phyloP scores from a whole-genome alignment of 768 basidiomycete genomes.

The Tephrocybe sp. region DNA sequence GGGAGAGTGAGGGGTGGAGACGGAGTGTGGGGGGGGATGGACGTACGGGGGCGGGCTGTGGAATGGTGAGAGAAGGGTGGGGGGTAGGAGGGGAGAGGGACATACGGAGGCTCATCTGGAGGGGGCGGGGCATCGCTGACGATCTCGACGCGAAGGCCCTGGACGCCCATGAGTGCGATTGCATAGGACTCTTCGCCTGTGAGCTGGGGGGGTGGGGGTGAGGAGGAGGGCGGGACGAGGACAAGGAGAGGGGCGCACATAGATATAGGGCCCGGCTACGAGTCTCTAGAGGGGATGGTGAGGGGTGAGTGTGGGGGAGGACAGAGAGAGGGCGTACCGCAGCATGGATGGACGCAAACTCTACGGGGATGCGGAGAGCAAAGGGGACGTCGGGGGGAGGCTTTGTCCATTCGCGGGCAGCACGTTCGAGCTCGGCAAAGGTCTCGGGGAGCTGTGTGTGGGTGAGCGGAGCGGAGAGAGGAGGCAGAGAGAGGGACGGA shows the following conservation, averaged over 20 bases:
- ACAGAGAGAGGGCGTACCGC: constrained; percentile 51
- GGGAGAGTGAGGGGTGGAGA: background rate
- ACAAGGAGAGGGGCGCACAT: constrained; percentile 46
- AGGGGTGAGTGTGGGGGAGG: background rate
- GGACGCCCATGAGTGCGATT: constrained; percentile 82
- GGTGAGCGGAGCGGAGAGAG: constrained; percentile 2
- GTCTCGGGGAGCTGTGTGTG: constrained; percentile 72
- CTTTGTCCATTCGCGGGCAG: constrained; percentile 84
- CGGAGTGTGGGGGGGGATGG: background rate
- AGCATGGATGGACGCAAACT: constrained; percentile 82
- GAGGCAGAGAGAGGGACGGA: constrained; percentile 25
- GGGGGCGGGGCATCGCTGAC: constrained; percentile 85
- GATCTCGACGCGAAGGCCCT: constrained; percentile 83
- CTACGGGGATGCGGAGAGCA: constrained; percentile 80
- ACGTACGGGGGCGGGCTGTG: constrained; percentile 50
- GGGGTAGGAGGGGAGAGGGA: constrained; percentile 18
- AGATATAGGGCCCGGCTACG: constrained; percentile 82
- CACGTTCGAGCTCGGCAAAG: constrained; percentile 70
- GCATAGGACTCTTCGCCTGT: constrained; percentile 87
- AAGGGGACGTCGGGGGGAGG: constrained; percentile 80
- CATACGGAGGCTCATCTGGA: constrained; percentile 81
- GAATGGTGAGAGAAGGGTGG: constrained; percentile 19
- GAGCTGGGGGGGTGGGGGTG: constrained; percentile 49
- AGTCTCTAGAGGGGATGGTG: constrained; percentile 49
- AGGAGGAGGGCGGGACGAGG: constrained; percentile 43